Conservation (phyloP, 139 green algal species). For the Limnomonas spitsbergensis region DNA sequence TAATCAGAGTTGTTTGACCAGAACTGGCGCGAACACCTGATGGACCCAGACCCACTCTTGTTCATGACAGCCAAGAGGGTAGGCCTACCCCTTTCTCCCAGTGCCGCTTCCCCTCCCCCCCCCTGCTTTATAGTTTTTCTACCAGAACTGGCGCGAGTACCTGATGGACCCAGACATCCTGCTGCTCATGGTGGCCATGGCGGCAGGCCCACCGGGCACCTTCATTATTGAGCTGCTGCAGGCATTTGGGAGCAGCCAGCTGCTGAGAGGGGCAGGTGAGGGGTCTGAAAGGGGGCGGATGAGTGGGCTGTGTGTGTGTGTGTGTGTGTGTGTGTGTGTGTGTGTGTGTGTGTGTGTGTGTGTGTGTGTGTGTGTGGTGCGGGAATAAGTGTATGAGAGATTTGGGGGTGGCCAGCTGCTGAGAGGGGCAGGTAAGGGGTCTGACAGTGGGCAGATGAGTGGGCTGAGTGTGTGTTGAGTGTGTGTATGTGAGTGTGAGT, state of each 20-base stretch:
- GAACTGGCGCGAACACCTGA: constrained; percentile 31
- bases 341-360: too few species aligned
- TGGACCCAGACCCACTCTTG: constrained; percentile 35
- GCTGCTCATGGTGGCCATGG: constrained; percentile 30
- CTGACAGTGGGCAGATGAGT: neutral
- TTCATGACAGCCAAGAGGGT: constrained; percentile 35
- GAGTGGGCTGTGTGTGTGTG: too few species aligned
- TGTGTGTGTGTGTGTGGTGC: too few species aligned
- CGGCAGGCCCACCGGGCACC: neutral
- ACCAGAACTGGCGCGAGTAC: constrained; percentile 36
- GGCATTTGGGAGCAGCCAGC: neutral
- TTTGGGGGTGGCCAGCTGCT: neutral
- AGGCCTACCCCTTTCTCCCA: too few species aligned
- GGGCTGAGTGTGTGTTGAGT: too few species aligned
- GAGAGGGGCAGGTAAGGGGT: too few species aligned
- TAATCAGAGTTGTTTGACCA: constrained; percentile 36
- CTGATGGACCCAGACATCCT: constrained; percentile 35
- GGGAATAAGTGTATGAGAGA: too few species aligned
- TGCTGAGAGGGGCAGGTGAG: neutral
- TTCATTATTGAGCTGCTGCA: neutral
- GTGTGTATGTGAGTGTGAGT: too few species aligned
- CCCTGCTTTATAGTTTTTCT: constrained; percentile 31
- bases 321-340: too few species aligned
- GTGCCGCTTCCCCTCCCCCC: too few species aligned
- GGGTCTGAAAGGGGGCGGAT: neutral